Conservation (phyloP, 2,329 filamentous ascomycete species). For the Fusarium ambrosium region DNA sequence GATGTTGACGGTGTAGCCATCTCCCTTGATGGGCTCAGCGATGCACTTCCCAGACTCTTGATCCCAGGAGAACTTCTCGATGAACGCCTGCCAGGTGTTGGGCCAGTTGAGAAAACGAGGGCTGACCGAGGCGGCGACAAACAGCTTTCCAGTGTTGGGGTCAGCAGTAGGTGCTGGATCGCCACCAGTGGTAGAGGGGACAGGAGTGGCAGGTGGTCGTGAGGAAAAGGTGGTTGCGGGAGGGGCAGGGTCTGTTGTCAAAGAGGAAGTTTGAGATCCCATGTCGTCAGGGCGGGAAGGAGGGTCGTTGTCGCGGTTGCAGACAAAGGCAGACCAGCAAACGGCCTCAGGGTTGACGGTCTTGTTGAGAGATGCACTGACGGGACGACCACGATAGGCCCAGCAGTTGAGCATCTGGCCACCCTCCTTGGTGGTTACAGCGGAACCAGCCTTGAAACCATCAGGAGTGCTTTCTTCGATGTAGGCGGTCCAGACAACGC, state of each 20-base stretch:
- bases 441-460: slow-evolving; percentile 56
- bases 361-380: slow-evolving; percentile 56
- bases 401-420: slow-evolving; percentile 57
- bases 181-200: slow-evolving; percentile 39
- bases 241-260: slow-evolving; percentile 49
- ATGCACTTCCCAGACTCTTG: slow-evolving; percentile 53
- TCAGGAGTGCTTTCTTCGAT: slow-evolving; percentile 58
- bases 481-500: slow-evolving; percentile 58
- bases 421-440: slow-evolving; percentile 56
- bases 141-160: slow-evolving; percentile 49
- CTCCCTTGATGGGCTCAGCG: slow-evolving; percentile 49
- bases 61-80: slow-evolving; percentile 58
- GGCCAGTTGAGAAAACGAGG: slow-evolving; percentile 58
- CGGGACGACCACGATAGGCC: slow-evolving; percentile 57
- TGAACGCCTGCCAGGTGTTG: slow-evolving; percentile 55
- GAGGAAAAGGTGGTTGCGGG: slow-evolving; percentile 53
- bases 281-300: slow-evolving; percentile 54
- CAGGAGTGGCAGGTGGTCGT: slow-evolving; percentile 44
- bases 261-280: slow-evolving; percentile 52
- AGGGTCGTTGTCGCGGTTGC: slow-evolving; percentile 53
- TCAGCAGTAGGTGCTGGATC: slow-evolving; percentile 49
- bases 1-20: slow-evolving; percentile 55
- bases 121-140: slow-evolving; percentile 51
- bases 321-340: slow-evolving; percentile 59
- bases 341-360: slow-evolving; percentile 54